Percentiles rank a stretch among this genome's conserved stretches.
phyloP scores from a whole-genome alignment of 148 eudicot species.

The Bassia scoparia region DNA sequence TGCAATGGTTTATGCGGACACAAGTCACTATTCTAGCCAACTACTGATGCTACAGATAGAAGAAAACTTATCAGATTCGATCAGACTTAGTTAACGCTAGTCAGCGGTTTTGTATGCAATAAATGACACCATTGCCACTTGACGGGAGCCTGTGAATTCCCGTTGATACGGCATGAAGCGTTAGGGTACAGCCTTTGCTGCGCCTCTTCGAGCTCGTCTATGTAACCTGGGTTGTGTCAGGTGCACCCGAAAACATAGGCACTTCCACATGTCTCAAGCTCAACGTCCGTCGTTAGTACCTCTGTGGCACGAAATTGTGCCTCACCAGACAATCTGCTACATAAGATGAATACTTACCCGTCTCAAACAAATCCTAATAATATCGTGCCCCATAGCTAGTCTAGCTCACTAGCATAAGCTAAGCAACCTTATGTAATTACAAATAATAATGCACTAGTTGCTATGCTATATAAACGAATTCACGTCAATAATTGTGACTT shows the following conservation, averaged over 20 bases:
- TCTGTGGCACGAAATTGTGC: constrained; percentile 37
- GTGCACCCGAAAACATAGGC: constrained; percentile 60
- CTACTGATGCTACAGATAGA: neutral
- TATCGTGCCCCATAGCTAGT: no score
- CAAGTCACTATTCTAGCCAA: neutral
- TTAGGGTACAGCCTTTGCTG: constrained; percentile 45
- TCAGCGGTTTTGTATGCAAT: constrained; percentile 46
- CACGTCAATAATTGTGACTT: no score
- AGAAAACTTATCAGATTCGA: neutral
- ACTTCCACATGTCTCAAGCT: constrained; percentile 67
- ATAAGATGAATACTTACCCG: neutral
- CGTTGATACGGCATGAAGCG: constrained; percentile 46
- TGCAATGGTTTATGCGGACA: neutral
- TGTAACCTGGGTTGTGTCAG: constrained; percentile 38
- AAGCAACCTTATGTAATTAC: no score
- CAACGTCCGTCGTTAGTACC: constrained; percentile 58
- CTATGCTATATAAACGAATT: no score
- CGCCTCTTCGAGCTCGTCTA: constrained; percentile 33
- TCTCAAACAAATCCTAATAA: no score
- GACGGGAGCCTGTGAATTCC: constrained; percentile 49
- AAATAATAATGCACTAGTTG: no score
- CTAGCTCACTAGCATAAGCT: no score
- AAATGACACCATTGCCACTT: constrained; percentile 62
- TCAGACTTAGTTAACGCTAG: neutral
- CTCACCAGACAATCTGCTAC: constrained; percentile 43